Conservation (phyloP, 2,329 filamentous ascomycete genomes). For the Blumeria graminis region DNA sequence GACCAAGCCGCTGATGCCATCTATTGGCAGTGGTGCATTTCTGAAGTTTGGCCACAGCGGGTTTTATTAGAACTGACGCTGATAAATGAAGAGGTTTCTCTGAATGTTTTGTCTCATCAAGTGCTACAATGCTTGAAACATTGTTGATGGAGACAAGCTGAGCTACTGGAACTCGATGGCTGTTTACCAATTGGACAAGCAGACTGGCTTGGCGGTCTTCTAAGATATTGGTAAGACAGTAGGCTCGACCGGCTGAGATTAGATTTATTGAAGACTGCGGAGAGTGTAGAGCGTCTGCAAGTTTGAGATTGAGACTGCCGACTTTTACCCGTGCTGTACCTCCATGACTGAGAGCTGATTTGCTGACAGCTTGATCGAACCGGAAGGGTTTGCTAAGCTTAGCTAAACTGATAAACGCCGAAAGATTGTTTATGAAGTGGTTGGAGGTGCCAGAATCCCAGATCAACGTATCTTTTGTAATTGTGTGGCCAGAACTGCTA, state of each 20-base stretch:
- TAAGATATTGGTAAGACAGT: background rate
- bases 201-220: background rate
- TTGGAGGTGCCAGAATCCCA: background rate
- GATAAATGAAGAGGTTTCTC: background rate
- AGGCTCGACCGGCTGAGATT: background rate
- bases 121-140: background rate
- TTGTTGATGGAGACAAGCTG: background rate
- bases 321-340: background rate
- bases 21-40: background rate
- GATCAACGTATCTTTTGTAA: background rate
- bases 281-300: background rate
- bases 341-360: background rate
- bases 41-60: background rate
- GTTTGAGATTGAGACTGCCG: background rate
- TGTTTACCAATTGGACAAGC: background rate
- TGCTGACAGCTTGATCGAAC: background rate
- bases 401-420: background rate
- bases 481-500: background rate
- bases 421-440: constrained; percentile 1
- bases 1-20: background rate
- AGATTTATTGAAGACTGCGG: constrained; percentile 1
- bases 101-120: background rate
- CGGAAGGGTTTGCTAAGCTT: background rate
- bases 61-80: background rate
- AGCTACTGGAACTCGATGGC: background rate